Conservation (phyloP, 2,329 filamentous ascomycete genomes). For the Trichoderma pleuroti region DNA sequence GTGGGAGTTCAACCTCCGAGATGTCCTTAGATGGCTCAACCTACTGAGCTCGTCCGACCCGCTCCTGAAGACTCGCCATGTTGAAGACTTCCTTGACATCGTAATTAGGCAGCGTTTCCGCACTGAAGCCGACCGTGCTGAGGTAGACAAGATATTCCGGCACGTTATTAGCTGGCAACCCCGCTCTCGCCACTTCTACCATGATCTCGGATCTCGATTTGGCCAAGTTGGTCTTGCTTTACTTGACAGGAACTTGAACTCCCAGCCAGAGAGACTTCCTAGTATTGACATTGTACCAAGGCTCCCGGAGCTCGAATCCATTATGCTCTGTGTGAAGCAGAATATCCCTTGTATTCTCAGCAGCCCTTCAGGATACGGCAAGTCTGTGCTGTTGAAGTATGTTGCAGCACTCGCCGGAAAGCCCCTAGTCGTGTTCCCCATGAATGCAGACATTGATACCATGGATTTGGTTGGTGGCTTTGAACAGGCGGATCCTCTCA, state of each 20-base stretch:
- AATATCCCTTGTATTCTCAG: conserved; percentile 87
- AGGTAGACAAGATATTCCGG: conserved; percentile 64
- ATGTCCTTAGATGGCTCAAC: conserved; percentile 83
- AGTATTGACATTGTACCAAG: conserved; percentile 50
- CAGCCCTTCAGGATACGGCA: conserved; percentile 80
- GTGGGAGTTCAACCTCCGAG: conserved; percentile 94
- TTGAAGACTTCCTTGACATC: conserved; percentile 73
- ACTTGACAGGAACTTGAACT: conserved; percentile 56
- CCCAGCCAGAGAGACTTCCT: conserved; percentile 51
- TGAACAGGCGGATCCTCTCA: conserved; percentile 82
- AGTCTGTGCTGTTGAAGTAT: conserved; percentile 75
- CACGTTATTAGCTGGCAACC: conserved; percentile 55
- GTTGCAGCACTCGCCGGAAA: conserved; percentile 77
- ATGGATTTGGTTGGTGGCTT: conserved; percentile 97
- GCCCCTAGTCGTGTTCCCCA: conserved; percentile 73
- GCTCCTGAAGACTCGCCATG: conserved; percentile 56
- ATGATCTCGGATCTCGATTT: conserved; percentile 62
- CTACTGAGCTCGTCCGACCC: conserved; percentile 52
- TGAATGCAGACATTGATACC: conserved; percentile 93
- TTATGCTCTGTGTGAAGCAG: conserved; percentile 82
- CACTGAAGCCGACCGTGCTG: conserved; percentile 60
- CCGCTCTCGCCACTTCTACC: conserved; percentile 62
- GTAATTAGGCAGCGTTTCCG: conserved; percentile 88
- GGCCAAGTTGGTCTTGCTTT: conserved; percentile 79
- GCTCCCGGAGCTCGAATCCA: conserved; percentile 73